phyloP scores from a whole-genome alignment of 164 flowering plant genomes.

The Umbellularia californica region DNA sequence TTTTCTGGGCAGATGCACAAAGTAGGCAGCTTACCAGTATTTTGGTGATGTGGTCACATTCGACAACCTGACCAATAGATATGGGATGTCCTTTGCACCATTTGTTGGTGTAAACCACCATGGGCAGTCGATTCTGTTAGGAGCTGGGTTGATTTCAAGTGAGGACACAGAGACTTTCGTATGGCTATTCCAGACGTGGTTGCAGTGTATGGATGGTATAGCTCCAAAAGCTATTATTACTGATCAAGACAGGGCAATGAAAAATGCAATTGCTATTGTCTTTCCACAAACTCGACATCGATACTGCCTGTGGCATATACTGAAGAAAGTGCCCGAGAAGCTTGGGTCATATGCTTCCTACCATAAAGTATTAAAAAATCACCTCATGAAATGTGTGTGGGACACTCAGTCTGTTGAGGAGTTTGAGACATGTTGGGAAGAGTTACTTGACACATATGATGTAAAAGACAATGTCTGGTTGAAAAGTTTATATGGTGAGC shows the following conservation, averaged over 20 bases:
- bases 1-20: conserved; percentile 69
- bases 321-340: no score
- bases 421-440: conserved; percentile 65
- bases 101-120: conserved; percentile 62
- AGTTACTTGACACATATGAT: conserved; percentile 52
- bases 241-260: conserved; percentile 46
- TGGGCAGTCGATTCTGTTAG: conserved; percentile 49
- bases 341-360: conserved; percentile 50
- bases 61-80: conserved; percentile 31
- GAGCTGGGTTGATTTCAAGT: conserved; percentile 63
- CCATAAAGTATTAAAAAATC: conserved; percentile 34
- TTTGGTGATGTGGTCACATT: background rate
- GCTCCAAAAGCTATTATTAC: conserved; percentile 59
- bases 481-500: conserved; percentile 39
- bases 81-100: background rate
- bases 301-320: conserved; percentile 40
- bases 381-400: conserved; percentile 40
- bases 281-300: conserved; percentile 54
- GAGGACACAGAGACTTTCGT: conserved; percentile 46
- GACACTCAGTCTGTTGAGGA: conserved; percentile 47
- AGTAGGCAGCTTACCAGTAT: conserved; percentile 40
- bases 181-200: conserved; percentile 66
- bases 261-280: conserved; percentile 41
- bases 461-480: conserved; percentile 27
- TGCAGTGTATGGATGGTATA: conserved; percentile 30